Conservation (phyloP, 1,284 basidiomycete genomes). For the Gomphus bonarii region DNA sequence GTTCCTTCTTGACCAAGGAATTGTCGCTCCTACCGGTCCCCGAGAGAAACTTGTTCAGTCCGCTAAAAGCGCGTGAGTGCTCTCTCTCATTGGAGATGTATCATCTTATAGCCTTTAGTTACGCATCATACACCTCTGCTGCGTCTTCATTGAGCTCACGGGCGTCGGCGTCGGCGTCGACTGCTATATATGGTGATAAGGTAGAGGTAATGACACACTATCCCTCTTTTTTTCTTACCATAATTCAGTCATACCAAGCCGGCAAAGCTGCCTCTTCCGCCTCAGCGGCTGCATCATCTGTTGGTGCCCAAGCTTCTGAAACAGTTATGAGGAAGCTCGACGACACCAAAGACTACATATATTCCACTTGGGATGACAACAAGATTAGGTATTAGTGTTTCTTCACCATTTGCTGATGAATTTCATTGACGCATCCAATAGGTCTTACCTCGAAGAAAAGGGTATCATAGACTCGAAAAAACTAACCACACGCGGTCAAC, state of each 20-base stretch:
- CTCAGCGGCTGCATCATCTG: conserved; percentile 15
- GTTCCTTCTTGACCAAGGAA: conserved; percentile 80
- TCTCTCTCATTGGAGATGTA: background rate
- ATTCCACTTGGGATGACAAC: conserved; percentile 81
- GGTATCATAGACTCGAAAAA: conserved; percentile 60
- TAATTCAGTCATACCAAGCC: conserved; percentile 18
- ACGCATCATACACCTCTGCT: conserved; percentile 45
- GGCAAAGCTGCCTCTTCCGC: conserved; percentile 10
- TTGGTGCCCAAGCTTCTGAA: conserved; percentile 40
- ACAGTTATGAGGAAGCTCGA: conserved; percentile 52
- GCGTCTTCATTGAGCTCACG: conserved; percentile 39
- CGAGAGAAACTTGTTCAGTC: conserved; percentile 71
- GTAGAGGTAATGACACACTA: conserved; percentile 2
- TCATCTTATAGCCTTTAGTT: conserved; percentile 18
- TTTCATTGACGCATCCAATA: conserved; percentile 3
- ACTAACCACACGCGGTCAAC: conserved; percentile 53
- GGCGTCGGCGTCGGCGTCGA: conserved; percentile 36
- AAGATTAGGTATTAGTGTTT: conserved; percentile 31
- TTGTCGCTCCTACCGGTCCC: conserved; percentile 71
- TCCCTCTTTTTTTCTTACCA: background rate
- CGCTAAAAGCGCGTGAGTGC: conserved; percentile 52
- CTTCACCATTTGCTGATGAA: conserved; percentile 11
- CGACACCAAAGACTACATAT: conserved; percentile 76
- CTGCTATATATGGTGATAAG: conserved; percentile 47
- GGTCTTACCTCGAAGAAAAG: conserved; percentile 61